Conservation (phyloP, 129 eudicot species). For the Sambucus nigra region DNA sequence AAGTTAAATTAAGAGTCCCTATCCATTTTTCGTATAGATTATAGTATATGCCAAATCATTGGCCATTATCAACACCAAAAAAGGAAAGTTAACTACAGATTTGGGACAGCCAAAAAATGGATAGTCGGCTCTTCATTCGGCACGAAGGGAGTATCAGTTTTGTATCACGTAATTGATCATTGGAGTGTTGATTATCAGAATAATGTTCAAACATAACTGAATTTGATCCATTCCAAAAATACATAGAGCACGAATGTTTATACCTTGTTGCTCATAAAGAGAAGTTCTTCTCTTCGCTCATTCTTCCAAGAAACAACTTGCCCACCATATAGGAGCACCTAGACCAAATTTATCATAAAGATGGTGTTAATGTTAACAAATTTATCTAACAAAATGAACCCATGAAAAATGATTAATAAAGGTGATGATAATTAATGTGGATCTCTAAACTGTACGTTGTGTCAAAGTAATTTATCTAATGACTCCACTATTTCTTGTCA, state of each 20-base stretch:
- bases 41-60: too few relatives aligned
- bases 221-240: conserved; percentile 1
- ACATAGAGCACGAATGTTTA: conserved; percentile 7
- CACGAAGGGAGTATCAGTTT: too few relatives aligned
- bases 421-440: too few relatives aligned
- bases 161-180: neutral
- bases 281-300: conserved; percentile 80
- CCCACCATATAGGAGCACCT: conserved; percentile 81
- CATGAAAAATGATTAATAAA: too few relatives aligned
- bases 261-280: conserved; percentile 83
- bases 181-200: neutral
- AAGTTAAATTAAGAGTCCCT: neutral
- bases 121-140: too few relatives aligned
- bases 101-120: too few relatives aligned
- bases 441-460: too few relatives aligned
- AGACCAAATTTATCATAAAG: neutral
- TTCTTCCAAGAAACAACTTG: conserved; percentile 95
- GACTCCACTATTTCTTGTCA: too few relatives aligned
- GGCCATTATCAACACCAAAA: too few relatives aligned
- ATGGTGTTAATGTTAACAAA: neutral
- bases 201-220: neutral
- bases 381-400: neutral
- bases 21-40: too few relatives aligned
- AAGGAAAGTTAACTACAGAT: too few relatives aligned
- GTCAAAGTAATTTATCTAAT: too few relatives aligned